Evolutionary conservation across 495 filamentous ascomycete species (phyloP), one percentile per base, ranked within the genome.

Genomic region (Neurospora discreta): DNA sequence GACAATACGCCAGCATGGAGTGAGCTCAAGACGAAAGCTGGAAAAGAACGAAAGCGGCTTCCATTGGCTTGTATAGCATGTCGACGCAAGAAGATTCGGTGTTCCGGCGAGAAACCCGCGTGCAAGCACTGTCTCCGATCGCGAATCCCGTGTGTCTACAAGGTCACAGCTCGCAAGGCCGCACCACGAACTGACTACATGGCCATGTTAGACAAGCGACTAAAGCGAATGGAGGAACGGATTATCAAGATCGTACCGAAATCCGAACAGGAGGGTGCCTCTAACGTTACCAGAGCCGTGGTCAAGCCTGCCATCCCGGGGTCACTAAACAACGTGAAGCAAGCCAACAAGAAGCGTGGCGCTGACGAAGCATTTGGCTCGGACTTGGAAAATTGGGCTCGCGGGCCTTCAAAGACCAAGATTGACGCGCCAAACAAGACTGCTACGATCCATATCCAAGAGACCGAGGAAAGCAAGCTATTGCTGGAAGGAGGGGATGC

Each of bases 101-200:
- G 95, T 79, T 98, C 95, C 26, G 95, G 95, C 69, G 95, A 98
- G 83, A 98, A 97, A 81, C 95, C 95, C 15, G 92, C 94, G 2
- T 99, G 95, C 83, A 97, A 96, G 78, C 95, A 99, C 83, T 99
- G 95, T 80, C 87, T 96, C 71, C 87, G 94, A 69, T 97, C 93
- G 70, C 88, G 95, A 46, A 97, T 97, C 76, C 95, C 95, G 6
- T 99, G 95, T 79, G 93, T 98, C n/a, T 99, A 99, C 86, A 98
- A 98, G 77, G 92, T 97, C 65, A 97, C 95, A 0, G 93, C 94
- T 11, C 85, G 95, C 73, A 98, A 98, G 79, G 94, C 94, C 3
- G 93, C 94, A n/a, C 95, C 95, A 43, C 87, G 95, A 71, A 97
- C 95, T 18, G 95, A 98, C 80, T 99, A 98, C 80, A 99, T 98